Percentiles rank a stretch among this genome's conserved stretches.
Conservation (phyloP, 306 rosid species). For the Cucumis cinereus region DNA sequence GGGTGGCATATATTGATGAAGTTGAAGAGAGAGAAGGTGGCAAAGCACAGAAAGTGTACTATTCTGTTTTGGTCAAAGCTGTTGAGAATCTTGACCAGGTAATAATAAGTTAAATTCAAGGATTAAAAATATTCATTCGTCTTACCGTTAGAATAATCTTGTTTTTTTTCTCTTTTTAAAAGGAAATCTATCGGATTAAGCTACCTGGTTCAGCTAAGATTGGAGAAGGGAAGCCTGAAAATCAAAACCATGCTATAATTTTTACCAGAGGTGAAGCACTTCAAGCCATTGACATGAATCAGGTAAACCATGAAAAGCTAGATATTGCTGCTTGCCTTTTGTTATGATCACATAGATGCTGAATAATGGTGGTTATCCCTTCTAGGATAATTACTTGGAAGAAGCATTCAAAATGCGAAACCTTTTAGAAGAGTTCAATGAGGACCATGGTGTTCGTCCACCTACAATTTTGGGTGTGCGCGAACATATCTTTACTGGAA, state of each 20-base stretch:
- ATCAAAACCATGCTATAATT: constrained; percentile 89
- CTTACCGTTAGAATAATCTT: background rate
- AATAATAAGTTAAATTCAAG: constrained; percentile 18
- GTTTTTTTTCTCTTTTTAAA: constrained; percentile 17
- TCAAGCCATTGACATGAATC: constrained; percentile 97
- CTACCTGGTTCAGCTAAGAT: constrained; percentile 79
- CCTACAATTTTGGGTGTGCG: constrained; percentile 95
- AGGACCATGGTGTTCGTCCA: constrained; percentile 93
- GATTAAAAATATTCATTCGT: background rate
- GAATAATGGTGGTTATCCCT: constrained; percentile 17
- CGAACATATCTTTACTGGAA: constrained; percentile 96
- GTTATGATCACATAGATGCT: constrained; percentile 13
- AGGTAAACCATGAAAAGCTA: constrained; percentile 34
- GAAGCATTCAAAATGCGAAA: constrained; percentile 97
- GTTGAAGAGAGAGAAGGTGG: constrained; percentile 84
- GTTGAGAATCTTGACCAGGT: constrained; percentile 88
- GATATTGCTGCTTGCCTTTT: constrained; percentile 10
- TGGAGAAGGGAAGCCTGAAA: constrained; percentile 99
- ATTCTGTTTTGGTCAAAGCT: constrained; percentile 87
- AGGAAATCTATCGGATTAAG: constrained; percentile 93
- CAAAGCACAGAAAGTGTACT: constrained; percentile 80
- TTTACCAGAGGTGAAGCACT: constrained; percentile 98
- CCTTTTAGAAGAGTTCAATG: constrained; percentile 88
- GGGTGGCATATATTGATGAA: constrained; percentile 98
- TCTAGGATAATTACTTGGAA: constrained; percentile 92